Evolutionary conservation across 164 flowering plant species (phyloP).

Genomic region (Aristolochia californica): DNA sequence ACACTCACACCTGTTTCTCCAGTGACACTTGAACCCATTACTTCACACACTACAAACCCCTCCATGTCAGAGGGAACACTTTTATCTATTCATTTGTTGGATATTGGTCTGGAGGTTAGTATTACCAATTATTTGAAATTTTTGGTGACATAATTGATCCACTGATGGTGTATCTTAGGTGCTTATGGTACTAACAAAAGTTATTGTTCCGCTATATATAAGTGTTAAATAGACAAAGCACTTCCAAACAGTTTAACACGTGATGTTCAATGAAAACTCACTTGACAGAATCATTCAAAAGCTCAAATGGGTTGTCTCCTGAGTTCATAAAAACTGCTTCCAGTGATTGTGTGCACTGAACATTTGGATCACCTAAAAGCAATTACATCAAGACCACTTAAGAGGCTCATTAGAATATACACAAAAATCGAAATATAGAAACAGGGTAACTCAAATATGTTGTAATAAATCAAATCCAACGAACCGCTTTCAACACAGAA

Average conservation of each 20-base stretch:
- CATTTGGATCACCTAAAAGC: constrained; percentile 50
- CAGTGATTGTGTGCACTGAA: constrained; percentile 27
- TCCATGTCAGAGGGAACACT: neutral
- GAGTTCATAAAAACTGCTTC: constrained; percentile 54
- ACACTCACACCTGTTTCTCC: too few species aligned
- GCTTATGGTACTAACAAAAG: too few species aligned
- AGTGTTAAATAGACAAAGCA: too few species aligned
- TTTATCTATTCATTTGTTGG: too few species aligned
- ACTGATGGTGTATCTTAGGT: too few species aligned
- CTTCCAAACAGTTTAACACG: too few species aligned
- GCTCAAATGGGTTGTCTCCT: constrained; percentile 57
- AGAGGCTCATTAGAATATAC: neutral
- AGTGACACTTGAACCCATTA: neutral
- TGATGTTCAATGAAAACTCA: constrained; percentile 16
- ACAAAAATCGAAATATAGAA: neutral
- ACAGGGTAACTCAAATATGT: neutral
- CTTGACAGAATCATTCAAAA: constrained; percentile 54
- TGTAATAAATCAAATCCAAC: constrained; percentile 3
- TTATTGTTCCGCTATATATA: too few species aligned
- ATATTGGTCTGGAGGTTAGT: too few species aligned
- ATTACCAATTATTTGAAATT: too few species aligned
- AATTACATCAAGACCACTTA: neutral
- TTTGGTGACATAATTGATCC: too few species aligned
- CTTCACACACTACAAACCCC: neutral
- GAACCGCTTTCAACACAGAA: constrained; percentile 67